Evolutionary conservation across 495 filamentous ascomycete species (phyloP), one percentile per base, ranked within the genome.

Genomic region (Acidomyces sp.): DNA sequence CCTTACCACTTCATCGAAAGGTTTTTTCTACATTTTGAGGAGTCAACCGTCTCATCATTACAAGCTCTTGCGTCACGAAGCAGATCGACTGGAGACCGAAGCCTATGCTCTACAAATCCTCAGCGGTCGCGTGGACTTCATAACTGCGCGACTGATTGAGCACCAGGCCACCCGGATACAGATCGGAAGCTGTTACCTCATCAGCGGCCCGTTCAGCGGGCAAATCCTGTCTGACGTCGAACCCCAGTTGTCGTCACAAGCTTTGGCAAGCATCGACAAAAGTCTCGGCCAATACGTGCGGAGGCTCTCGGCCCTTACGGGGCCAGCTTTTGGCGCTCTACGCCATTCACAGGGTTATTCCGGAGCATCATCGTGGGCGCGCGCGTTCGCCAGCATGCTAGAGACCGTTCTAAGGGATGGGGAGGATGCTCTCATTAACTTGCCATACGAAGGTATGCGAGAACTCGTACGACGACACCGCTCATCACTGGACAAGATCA

Each of bases 361-460:
- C 10, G 75, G 74, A 3, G 71, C 62, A 34, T 45, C 42, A 6
- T 70, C 67, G 7, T 85, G 80, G 80, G 57, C 65, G 31, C 69
- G 74, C 27, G 69, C 70, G 1, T 82, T 84, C 46, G 56, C 65
- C 18, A 46, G 55, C 2, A 60, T 85, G 28, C 62, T 82, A 10
- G 80, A 84, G 47, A 58, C 67, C 3, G 57, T 74, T 11, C 61
- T 85, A 19, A 72, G 74, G 15, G 80, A 85, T 50, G 75, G 69
- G 11, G 80, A 85, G 49, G 80, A 84, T 40, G 73, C 74, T 58
- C 65, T 76, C 23, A 67, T 85, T 36, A 64, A 69, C 35, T 55
- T 85, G 11, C 78, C 79, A 1, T 85, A 84, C 51, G 64, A 67
- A 12, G 58, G 68, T 39, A 70, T 85, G 33, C 67, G 79, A 25